Evolutionary conservation across 192 early-diverging fungal genomes (phyloP), one percentile per base, ranked within the genome.

Genomic region (Dissophora globulifera): DNA sequence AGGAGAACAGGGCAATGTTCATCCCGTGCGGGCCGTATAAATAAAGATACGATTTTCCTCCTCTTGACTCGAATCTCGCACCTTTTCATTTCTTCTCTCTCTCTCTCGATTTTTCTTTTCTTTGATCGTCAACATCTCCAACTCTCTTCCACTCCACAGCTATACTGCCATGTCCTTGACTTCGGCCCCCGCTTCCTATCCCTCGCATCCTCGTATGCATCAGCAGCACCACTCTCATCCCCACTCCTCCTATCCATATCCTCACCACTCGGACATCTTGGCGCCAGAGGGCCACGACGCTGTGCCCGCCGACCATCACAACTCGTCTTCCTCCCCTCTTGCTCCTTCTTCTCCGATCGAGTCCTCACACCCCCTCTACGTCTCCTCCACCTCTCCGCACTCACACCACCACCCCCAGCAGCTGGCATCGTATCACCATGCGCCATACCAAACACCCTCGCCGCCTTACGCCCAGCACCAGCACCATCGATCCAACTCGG

Each of bases 381-480:
- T 62, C 35, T 56, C 59, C 3, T 62, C 59, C 1, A 33, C 47
- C 2, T 35, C n/a, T n/a, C n/a, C n/a, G n/a, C n/a, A n/a, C n/a
- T n/a, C 51, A 8, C 58, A 63, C 38, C 55, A 50, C 60, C 46
- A 56, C 42, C 41, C 19, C 11, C 19, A 52, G 22, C 58, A 60
- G 10, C 57, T 20, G 40, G 17, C n/a, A 23, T 22, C 42, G 35
- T 45, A 67, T 31, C 63, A 61, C 17, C 32, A 58, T 45, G 22
- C 4, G 16, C 59, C 57, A 12, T 75, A 75, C 20, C 70, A 75
- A 50, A 50, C 50, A 6, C 70, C 62, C 8, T 65, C 70, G 23
- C 70, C 70, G 30, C 70, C 69, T 5, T 74, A 74, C 52, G 49
- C 69, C n/a, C n/a, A n/a, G 27, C 50, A 52, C 10, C 50, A 35